These are phyloP conservation scores for Draba incana DNA, from an alignment of 345 rosid species.

Conservation along the genomic window DNA sequence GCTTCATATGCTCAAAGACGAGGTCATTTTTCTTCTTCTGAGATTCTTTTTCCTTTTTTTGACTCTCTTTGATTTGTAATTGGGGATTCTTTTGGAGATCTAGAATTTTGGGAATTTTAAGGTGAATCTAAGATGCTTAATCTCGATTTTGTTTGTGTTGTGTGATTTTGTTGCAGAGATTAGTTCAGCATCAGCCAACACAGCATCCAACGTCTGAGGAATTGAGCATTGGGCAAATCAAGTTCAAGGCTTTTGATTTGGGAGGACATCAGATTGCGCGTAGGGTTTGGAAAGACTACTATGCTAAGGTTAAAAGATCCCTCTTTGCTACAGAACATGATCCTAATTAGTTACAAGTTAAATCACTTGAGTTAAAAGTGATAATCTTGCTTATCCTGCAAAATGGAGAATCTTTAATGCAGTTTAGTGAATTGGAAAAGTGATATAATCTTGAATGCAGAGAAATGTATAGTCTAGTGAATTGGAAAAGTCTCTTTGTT, in stretches of 20 bases:
- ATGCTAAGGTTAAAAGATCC: conserved; percentile 57
- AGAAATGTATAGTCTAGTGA: neutral
- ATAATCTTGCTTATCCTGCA: neutral
- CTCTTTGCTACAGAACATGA: neutral
- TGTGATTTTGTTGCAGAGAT: conserved; percentile 52
- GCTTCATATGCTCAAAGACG: conserved; percentile 95
- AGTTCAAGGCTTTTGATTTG: conserved; percentile 84
- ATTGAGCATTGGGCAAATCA: conserved; percentile 77
- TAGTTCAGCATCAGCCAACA: conserved; percentile 85
- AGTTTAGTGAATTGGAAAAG: neutral
- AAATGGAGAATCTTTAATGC: neutral
- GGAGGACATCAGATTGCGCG: conserved; percentile 93
- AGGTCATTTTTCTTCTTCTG: conserved; percentile 45
- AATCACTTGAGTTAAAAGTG: neutral
- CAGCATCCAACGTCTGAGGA: conserved; percentile 84
- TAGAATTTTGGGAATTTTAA: neutral
- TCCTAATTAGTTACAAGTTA: neutral
- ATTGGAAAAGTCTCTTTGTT: neutral
- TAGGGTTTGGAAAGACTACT: conserved; percentile 85
- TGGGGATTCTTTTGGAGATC: neutral
- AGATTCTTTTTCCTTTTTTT: neutral
- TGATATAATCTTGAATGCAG: neutral
- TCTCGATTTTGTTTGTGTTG: neutral
- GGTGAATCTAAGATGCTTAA: neutral
- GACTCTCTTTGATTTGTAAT: neutral